These are phyloP conservation scores for Monilinia laxa DNA, from an alignment of 2,329 filamentous ascomycete genomes.

Conservation along the genomic window DNA sequence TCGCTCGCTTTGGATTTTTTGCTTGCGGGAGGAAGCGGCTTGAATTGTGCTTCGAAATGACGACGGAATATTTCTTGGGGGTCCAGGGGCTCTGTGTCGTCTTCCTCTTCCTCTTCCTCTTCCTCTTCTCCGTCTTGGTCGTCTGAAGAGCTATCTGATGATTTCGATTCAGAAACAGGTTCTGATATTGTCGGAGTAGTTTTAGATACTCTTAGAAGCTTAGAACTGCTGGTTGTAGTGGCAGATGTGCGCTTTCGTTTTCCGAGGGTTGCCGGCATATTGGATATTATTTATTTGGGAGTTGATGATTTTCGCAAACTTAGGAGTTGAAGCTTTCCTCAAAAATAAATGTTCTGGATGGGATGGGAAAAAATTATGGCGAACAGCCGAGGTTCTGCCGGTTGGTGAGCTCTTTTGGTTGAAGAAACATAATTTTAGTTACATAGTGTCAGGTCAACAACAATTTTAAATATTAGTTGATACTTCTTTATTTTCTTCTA, in stretches of 20 bases:
- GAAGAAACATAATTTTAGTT: constrained; percentile 8
- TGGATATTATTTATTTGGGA: constrained; percentile 14
- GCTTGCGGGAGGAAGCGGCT: constrained; percentile 57
- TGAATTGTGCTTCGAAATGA: constrained; percentile 87
- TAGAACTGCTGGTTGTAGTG: constrained; percentile 34
- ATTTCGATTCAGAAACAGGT: background rate
- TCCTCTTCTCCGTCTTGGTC: background rate
- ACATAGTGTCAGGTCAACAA: background rate
- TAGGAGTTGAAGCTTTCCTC: constrained; percentile 5
- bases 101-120: constrained; percentile 27
- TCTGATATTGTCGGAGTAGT: background rate
- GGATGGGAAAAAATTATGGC: constrained; percentile 9
- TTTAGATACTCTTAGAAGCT: constrained; percentile 3
- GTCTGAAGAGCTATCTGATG: constrained; percentile 5
- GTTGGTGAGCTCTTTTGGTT: constrained; percentile 12
- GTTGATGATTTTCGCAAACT: constrained; percentile 7
- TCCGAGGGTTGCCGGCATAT: constrained; percentile 43
- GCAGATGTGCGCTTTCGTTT: constrained; percentile 50
- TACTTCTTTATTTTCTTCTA: background rate
- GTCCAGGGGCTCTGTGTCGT: constrained; percentile 42
- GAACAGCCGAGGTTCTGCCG: constrained; percentile 19
- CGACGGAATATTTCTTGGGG: constrained; percentile 74
- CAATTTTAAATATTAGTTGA: background rate
- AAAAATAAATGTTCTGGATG: constrained; percentile 21
- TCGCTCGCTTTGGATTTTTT: constrained; percentile 22